These are phyloP conservation scores for Cystobasidium ongulense DNA, from an alignment of 768 basidiomycete species.

Conservation along the genomic window DNA sequence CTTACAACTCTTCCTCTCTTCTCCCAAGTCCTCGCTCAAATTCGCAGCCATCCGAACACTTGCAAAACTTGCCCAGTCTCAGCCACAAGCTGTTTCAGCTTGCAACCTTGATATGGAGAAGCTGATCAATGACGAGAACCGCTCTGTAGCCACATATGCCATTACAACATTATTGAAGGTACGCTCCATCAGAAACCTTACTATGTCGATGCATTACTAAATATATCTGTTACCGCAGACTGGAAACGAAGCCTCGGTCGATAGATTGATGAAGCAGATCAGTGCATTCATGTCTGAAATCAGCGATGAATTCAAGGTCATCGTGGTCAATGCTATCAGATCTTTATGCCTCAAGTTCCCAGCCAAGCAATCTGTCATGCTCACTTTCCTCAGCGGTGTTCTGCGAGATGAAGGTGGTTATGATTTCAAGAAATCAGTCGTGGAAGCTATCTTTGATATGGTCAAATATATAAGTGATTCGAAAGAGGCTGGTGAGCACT, in stretches of 20 bases:
- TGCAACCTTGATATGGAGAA: conserved; percentile 97
- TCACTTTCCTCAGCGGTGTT: conserved; percentile 90
- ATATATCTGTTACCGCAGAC: conserved; percentile 55
- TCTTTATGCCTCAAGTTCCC: conserved; percentile 99
- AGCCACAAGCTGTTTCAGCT: conserved; percentile 74
- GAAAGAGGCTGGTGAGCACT: conserved; percentile 67
- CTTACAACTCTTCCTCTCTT: conserved; percentile 88
- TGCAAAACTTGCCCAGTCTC: conserved; percentile 73
- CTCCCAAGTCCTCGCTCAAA: conserved; percentile 87
- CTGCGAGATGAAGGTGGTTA: conserved; percentile 97
- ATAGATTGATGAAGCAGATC: conserved; percentile 98
- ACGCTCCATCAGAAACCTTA: conserved; percentile 27
- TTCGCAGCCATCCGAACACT: conserved; percentile 96
- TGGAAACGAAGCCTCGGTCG: conserved; percentile 96
- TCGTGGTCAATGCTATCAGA: conserved; percentile 96
- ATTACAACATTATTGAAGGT: conserved; percentile 97
- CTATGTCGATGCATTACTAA: neutral
- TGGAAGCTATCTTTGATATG: conserved; percentile 99
- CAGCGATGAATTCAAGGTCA: conserved; percentile 99
- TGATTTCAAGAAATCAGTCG: conserved; percentile 97
- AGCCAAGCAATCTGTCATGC: conserved; percentile 90
- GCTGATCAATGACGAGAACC: conserved; percentile 87
- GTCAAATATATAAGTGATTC: conserved; percentile 92
- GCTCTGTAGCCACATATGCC: conserved; percentile 94
- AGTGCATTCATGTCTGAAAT: conserved; percentile 98